Percentiles rank a stretch among this genome's conserved stretches.
Conservation (phyloP, 192 early-diverging fungal species). For the Coemansia sp. region DNA sequence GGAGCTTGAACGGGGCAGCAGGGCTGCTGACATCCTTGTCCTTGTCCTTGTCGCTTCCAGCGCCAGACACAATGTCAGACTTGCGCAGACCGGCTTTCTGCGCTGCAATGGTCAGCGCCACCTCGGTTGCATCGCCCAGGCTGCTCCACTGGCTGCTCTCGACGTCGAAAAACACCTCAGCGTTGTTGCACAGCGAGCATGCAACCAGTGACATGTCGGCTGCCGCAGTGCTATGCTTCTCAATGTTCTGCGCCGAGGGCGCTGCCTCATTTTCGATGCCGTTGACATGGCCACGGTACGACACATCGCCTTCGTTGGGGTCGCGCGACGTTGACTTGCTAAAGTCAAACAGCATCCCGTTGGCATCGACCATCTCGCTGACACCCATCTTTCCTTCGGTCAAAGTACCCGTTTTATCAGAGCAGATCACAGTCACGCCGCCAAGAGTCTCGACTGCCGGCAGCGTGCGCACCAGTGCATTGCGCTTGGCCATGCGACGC, state of each 20-base stretch:
- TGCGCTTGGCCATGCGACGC: conserved; percentile 82
- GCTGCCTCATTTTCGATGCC: conserved; percentile 49
- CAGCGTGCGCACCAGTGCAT: conserved; percentile 90
- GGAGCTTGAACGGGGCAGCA: conserved; percentile 37
- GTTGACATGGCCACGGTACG: conserved; percentile 62
- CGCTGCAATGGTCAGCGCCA: conserved; percentile 83
- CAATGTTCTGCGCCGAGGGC: conserved; percentile 35
- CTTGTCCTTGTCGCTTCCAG: background rate
- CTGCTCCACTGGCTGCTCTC: conserved; percentile 66
- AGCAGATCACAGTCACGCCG: conserved; percentile 95
- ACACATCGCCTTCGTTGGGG: conserved; percentile 60
- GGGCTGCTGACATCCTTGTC: background rate
- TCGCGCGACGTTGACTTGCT: conserved; percentile 68
- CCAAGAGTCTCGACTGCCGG: conserved; percentile 95
- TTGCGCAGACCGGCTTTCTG: conserved; percentile 78
- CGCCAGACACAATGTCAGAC: conserved; percentile 19
- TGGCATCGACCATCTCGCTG: conserved; percentile 61
- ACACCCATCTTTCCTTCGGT: conserved; percentile 98
- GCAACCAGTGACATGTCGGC: conserved; percentile 79
- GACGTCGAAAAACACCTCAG: conserved; percentile 63
- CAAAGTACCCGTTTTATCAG: conserved; percentile 96
- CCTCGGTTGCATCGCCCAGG: conserved; percentile 94
- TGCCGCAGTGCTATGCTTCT: conserved; percentile 59
- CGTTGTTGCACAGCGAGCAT: conserved; percentile 84
- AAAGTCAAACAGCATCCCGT: conserved; percentile 39